A percentile compares a stretch with the other conserved stretches of the same genome.
Conservation (phyloP, 1,139 yeast genomes). For the Diutina siamensis region DNA sequence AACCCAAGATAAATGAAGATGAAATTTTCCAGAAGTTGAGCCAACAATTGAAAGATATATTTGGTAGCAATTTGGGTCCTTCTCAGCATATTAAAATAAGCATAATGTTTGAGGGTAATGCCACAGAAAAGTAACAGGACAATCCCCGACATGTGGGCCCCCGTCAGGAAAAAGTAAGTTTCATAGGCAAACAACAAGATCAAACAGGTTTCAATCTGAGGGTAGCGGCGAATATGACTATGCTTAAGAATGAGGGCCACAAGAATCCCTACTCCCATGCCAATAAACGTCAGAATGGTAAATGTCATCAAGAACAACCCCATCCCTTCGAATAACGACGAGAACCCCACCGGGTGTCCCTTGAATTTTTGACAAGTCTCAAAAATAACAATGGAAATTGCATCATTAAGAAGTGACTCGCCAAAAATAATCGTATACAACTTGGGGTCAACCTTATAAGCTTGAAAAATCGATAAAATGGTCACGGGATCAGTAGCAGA, state of each 20-base stretch:
- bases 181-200: slow-evolving; percentile 88
- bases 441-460: slow-evolving; percentile 96
- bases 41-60: slow-evolving; percentile 84
- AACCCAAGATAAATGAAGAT: slow-evolving; percentile 91
- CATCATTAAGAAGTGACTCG: slow-evolving; percentile 89
- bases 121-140: slow-evolving; percentile 94
- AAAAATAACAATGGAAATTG: slow-evolving; percentile 97
- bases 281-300: slow-evolving; percentile 85
- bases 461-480: slow-evolving; percentile 88
- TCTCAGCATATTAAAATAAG: slow-evolving; percentile 94
- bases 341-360: slow-evolving; percentile 63
- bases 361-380: slow-evolving; percentile 97
- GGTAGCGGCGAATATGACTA: slow-evolving; percentile 84
- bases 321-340: slow-evolving; percentile 83
- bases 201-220: slow-evolving; percentile 91
- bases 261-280: slow-evolving; percentile 74
- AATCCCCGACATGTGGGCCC: slow-evolving; percentile 98
- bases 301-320: slow-evolving; percentile 91
- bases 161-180: slow-evolving; percentile 94
- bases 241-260: slow-evolving; percentile 88
- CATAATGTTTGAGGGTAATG: slow-evolving; percentile 91
- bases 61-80: slow-evolving; percentile 94
- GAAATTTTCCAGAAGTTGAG: slow-evolving; percentile 92
- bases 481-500: slow-evolving; percentile 99
- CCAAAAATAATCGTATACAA: slow-evolving; percentile 95